A percentile compares a stretch with the other conserved stretches of the same genome.
phyloP scores from a whole-genome alignment of 2,329 filamentous ascomycete species.

The Mycosphaerella arachidis region DNA sequence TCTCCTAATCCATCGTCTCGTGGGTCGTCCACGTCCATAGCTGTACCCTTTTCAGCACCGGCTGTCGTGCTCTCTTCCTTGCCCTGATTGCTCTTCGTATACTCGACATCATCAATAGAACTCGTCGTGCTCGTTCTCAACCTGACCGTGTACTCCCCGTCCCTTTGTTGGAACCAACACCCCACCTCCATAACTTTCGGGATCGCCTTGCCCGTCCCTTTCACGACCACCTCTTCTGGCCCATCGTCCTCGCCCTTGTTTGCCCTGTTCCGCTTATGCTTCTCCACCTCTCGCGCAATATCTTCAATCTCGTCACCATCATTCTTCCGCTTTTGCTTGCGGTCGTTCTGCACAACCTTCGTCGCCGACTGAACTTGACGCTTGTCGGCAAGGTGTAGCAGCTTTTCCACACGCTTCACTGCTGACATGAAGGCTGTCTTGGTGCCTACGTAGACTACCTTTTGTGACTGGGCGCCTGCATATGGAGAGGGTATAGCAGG shows the following conservation, averaged over 20 bases:
- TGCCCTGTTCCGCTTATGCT: constrained; percentile 22
- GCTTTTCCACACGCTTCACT: constrained; percentile 60
- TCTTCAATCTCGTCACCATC: constrained; percentile 21
- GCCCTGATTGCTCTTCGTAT: constrained; percentile 11
- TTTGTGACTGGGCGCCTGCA: constrained; percentile 45
- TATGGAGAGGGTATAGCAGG: constrained; percentile 52
- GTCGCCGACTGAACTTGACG: constrained; percentile 43
- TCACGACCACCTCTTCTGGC: constrained; percentile 51
- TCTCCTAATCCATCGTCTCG: constrained; percentile 9
- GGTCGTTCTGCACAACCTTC: constrained; percentile 28
- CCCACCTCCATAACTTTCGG: constrained; percentile 59
- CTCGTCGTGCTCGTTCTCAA: constrained; percentile 59
- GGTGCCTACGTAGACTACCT: constrained; percentile 62
- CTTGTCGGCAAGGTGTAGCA: constrained; percentile 55
- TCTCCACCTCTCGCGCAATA: constrained; percentile 35
- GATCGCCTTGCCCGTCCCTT: constrained; percentile 65
- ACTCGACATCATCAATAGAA: constrained; percentile 64
- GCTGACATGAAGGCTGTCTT: constrained; percentile 64
- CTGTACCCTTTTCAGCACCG: constrained; percentile 6
- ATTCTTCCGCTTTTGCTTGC: constrained; percentile 14
- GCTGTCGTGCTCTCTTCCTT: constrained; percentile 21
- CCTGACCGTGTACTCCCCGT: constrained; percentile 52
- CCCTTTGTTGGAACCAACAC: constrained; percentile 60
- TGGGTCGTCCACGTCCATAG: constrained; percentile 7
- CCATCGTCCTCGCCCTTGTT: constrained; percentile 30